Conservation (phyloP, 2,329 filamentous ascomycete species). For the Didymella pomorum region DNA sequence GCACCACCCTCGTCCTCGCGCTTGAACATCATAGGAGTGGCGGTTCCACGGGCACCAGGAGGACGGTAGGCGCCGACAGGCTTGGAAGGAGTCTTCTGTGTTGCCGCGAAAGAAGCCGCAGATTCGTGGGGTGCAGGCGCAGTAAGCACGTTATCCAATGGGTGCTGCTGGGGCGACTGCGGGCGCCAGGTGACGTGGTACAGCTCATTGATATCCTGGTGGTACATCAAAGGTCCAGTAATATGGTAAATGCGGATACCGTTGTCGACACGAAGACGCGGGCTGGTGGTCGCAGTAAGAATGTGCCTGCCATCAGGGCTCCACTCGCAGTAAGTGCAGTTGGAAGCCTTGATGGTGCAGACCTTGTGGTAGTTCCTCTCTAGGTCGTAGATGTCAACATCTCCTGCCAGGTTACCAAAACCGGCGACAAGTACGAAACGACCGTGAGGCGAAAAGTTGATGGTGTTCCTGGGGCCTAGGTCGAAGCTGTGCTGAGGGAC, state of each 20-base stretch:
- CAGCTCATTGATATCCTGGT: conserved; percentile 91
- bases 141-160: conserved; percentile 74
- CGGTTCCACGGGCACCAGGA: conserved; percentile 86
- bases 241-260: conserved; percentile 96
- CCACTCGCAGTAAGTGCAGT: conserved; percentile 96
- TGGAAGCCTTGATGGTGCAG: conserved; percentile 92
- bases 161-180: conserved; percentile 67
- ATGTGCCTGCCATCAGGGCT: conserved; percentile 95
- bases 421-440: conserved; percentile 93
- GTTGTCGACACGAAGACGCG: conserved; percentile 94
- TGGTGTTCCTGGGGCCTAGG: conserved; percentile 89
- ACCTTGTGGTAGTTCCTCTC: conserved; percentile 94
- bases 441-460: conserved; percentile 91
- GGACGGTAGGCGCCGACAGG: conserved; percentile 96
- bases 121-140: conserved; percentile 83
- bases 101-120: conserved; percentile 80
- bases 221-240: conserved; percentile 87
- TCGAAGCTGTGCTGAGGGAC: conserved; percentile 85
- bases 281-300: conserved; percentile 96
- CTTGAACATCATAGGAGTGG: conserved; percentile 93
- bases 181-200: conserved; percentile 91
- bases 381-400: conserved; percentile 97
- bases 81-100: conserved; percentile 93
- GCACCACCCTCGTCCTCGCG: conserved; percentile 96
- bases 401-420: conserved; percentile 95